A percentile compares a stretch with the other conserved stretches of the same genome.
Evolutionary conservation across 2,329 filamentous ascomycete species (phyloP).

Genomic region (Trichoderma sp.): DNA sequence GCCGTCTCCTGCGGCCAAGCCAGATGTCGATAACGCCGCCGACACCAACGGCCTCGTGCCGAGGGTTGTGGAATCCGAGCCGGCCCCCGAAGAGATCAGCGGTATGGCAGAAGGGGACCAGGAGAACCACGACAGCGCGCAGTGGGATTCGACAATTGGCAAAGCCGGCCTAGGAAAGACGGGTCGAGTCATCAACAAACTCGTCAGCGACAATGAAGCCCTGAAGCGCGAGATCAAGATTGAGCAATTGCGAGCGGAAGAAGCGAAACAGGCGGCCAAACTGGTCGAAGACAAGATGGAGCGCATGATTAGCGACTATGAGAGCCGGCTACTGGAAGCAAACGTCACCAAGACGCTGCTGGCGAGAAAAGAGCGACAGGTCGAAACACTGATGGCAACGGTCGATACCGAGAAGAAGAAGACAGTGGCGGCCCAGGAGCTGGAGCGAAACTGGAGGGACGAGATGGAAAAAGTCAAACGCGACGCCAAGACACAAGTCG

Average conservation of each 20-base stretch:
- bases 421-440: slow-evolving; percentile 60
- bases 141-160: slow-evolving; percentile 70
- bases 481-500: slow-evolving; percentile 65
- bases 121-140: slow-evolving; percentile 40
- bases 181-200: slow-evolving; percentile 76
- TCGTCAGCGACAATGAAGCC: slow-evolving; percentile 79
- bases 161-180: slow-evolving; percentile 74
- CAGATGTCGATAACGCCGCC: slow-evolving; percentile 33
- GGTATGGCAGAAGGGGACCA: slow-evolving; percentile 42
- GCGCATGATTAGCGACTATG: slow-evolving; percentile 68
- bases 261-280: slow-evolving; percentile 69
- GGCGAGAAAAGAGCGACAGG: slow-evolving; percentile 73
- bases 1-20: slow-evolving; percentile 39
- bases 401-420: slow-evolving; percentile 68
- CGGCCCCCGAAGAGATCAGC: slow-evolving; percentile 36
- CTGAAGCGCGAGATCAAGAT: slow-evolving; percentile 74
- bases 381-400: slow-evolving; percentile 67
- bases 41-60: slow-evolving; percentile 35
- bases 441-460: slow-evolving; percentile 64
- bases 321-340: slow-evolving; percentile 69
- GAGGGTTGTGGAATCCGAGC: slow-evolving; percentile 40
- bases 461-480: slow-evolving; percentile 65
- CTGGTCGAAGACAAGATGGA: slow-evolving; percentile 74
- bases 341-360: slow-evolving; percentile 73
- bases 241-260: slow-evolving; percentile 67